Evolutionary conservation across 306 rosid species (phyloP).

Genomic region (Malus fusca): DNA sequence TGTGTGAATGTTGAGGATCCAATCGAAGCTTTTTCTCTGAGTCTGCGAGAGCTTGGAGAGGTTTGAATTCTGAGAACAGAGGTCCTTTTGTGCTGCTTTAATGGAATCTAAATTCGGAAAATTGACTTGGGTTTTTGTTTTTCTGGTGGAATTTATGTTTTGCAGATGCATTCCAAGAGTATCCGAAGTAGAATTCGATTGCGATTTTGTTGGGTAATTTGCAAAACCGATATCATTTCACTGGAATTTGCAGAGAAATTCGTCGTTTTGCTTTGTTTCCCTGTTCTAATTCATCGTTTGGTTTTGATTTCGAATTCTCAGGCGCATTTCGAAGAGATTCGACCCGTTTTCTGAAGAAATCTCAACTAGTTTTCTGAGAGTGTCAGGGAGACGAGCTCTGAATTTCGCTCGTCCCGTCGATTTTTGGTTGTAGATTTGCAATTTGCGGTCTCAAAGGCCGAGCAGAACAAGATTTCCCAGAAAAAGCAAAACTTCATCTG

Average conservation of each 20-base stretch:
- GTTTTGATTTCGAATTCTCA: constrained; percentile 18
- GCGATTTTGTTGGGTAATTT: constrained; percentile 3
- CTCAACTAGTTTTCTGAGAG: constrained; percentile 11
- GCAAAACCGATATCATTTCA: constrained; percentile 21
- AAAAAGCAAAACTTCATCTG: constrained; percentile 13
- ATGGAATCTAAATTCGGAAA: not conserved
- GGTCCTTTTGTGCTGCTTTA: constrained; percentile 8
- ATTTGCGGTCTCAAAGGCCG: constrained; percentile 10
- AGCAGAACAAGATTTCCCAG: not conserved
- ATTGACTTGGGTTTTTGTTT: not conserved
- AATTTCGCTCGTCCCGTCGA: constrained; percentile 23
- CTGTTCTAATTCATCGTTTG: constrained; percentile 9
- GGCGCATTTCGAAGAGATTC: constrained; percentile 32
- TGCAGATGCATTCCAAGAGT: constrained; percentile 25
- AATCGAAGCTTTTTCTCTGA: constrained; percentile 10
- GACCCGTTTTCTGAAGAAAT: constrained; percentile 17
- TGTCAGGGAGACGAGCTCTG: constrained; percentile 31
- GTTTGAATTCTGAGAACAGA: constrained; percentile 20
- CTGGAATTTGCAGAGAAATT: constrained; percentile 9
- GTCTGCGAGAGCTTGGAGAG: constrained; percentile 8
- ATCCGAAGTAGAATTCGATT: constrained; percentile 10
- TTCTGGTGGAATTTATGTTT: constrained; percentile 9
- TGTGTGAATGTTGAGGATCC: constrained; percentile 48
- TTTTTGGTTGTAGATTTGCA: constrained; percentile 32
- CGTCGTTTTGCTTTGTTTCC: constrained; percentile 9